Evolutionary conservation across 768 basidiomycete species (phyloP).

Genomic region (Rubroboletus pulcherrimus): DNA sequence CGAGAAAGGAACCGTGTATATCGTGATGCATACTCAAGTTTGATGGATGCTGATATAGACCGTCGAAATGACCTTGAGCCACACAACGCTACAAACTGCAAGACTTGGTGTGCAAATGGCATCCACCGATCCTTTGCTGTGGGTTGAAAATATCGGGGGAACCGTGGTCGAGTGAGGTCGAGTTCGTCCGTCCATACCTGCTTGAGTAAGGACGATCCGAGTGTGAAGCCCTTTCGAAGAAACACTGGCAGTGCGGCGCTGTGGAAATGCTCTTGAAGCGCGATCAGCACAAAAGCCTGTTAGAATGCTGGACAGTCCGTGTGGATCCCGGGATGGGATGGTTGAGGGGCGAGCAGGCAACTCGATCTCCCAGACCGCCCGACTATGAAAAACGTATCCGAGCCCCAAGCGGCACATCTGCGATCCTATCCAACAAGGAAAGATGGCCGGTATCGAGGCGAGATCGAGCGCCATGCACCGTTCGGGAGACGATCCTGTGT

Average conservation of each 20-base stretch:
- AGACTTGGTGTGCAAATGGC: not conserved
- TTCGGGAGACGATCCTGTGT: not conserved
- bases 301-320: not conserved
- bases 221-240: not conserved
- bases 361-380: not conserved
- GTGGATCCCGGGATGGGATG: not conserved
- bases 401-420: not conserved
- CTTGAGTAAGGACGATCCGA: too few relatives aligned
- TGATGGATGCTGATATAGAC: not conserved
- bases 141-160: not conserved
- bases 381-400: not conserved
- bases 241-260: not conserved
- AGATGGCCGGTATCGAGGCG: not conserved
- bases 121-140: not conserved
- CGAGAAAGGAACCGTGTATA: not conserved
- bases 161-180: not conserved
- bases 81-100: not conserved
- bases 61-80: not conserved
- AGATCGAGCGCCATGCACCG: not conserved
- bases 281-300: not conserved
- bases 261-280: not conserved
- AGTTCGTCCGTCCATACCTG: not conserved
- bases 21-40: not conserved
- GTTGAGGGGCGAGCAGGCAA: not conserved
- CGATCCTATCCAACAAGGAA: not conserved